Percentiles rank a stretch among this genome's conserved stretches.
Evolutionary conservation across 345 rosid genomes (phyloP).

Genomic region (Gossypium sturtianum): DNA sequence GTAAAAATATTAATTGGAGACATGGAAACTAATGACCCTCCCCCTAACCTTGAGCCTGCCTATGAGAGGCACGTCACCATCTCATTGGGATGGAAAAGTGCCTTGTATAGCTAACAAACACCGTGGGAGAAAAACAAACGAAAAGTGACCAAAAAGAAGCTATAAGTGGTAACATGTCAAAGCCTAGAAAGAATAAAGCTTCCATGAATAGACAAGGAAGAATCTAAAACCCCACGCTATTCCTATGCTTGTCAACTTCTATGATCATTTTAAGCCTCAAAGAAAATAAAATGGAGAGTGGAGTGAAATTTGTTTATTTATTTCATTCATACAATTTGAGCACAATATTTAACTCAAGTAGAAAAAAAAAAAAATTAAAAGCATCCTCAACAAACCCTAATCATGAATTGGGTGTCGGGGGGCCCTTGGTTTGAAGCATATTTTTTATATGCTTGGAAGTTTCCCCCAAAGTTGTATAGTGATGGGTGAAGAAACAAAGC

Average conservation of each 20-base stretch:
- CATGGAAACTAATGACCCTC: slow-evolving; percentile 22
- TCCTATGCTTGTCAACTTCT: too few species aligned
- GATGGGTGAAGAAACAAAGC: slow-evolving; percentile 44
- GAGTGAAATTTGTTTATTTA: too few species aligned
- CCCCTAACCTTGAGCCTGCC: background rate
- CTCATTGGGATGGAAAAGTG: background rate
- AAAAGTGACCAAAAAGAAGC: slow-evolving; percentile 46
- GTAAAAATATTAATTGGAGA: background rate
- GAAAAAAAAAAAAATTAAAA: background rate
- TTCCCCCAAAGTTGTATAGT: slow-evolving; percentile 26
- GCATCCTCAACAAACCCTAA: slow-evolving; percentile 38
- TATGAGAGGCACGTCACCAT: background rate
- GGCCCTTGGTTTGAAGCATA: slow-evolving; percentile 26
- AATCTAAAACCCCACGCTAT: slow-evolving; percentile 26
- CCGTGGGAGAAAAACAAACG: slow-evolving; percentile 32
- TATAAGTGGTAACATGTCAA: slow-evolving; percentile 45
- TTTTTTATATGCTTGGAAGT: slow-evolving; percentile 26
- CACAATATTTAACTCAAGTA: too few species aligned
- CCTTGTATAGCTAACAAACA: slow-evolving; percentile 12
- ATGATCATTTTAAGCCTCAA: too few species aligned
- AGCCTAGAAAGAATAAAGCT: slow-evolving; percentile 27
- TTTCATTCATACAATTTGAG: too few species aligned
- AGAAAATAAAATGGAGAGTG: too few species aligned
- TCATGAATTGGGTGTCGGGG: slow-evolving; percentile 23
- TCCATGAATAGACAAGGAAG: slow-evolving; percentile 34